Evolutionary conservation across 1,284 basidiomycete species (phyloP), one percentile per base, ranked within the genome.

Genomic region (Ganoderma leucocontextum): DNA sequence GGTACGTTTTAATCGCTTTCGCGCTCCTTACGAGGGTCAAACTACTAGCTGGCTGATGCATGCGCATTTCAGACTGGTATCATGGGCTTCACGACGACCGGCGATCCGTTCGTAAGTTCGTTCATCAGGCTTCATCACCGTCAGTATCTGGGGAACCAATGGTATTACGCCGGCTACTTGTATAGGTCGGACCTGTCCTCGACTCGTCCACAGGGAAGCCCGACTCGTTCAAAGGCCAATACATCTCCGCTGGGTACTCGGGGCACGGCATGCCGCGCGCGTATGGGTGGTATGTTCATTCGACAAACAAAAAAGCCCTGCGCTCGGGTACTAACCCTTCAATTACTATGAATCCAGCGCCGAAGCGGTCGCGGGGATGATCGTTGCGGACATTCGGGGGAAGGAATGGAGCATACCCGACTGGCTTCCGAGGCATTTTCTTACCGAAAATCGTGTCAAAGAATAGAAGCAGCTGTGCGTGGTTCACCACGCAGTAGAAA

Each of bases 211-310:
- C 73, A 0, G 63, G 70, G 7, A 72, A 74, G 0, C 42, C 72
- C 12, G 25, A 69, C 66, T 22, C 67, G 9, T 84, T 82, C 67
- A 72, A 82, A 10, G 90, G 91, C 0, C 92, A 95, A 72, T 95
- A 87, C 72, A 87, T 95, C 22, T 82, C 90, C 1, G 93, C 90
- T 0, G 94, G 94, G 9, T 95, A 89, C 75, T 84, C 86, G 0
- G 93, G 93, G 0, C 93, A 95, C 73, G 94, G 94, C 0, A 95
- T 95, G 92, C 89, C 92, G 4, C 86, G 92, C 2, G 89, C 91
- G 0, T 93, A 86, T 75, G 87, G 85, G 53, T 94, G 92, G 91
- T 92, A 74, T 61, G 86, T 57, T 0, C 2, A 42, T n/a, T 22
- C 36, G n/a, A 41, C 42, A 33, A 35, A 38, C 12, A 5, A 1